Evolutionary conservation across 352 stramenopile genomes (phyloP).

Genomic region (Thalassiosira exigua): DNA sequence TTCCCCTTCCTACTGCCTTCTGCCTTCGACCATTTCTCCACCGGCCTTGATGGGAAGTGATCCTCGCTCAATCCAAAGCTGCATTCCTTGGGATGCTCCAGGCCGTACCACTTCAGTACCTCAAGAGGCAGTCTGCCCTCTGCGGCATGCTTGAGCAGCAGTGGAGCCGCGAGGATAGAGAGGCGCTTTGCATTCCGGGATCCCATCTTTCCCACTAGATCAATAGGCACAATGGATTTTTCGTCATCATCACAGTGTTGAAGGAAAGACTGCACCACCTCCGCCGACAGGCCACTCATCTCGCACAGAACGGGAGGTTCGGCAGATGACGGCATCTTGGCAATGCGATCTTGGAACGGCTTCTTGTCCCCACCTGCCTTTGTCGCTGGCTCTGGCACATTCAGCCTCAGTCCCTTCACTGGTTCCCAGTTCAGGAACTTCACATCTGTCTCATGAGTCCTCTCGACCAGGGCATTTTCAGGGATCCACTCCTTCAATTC

Average conservation of each 20-base stretch:
- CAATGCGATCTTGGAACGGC: slow-evolving; percentile 52
- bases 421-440: slow-evolving; percentile 58
- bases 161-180: slow-evolving; percentile 59
- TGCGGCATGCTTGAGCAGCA: slow-evolving; percentile 61
- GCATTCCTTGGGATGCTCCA: slow-evolving; percentile 38
- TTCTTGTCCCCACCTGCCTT: slow-evolving; percentile 9
- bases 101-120: slow-evolving; percentile 58
- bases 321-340: background rate
- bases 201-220: slow-evolving; percentile 57
- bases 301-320: slow-evolving; percentile 51
- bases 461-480: slow-evolving; percentile 55
- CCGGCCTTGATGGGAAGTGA: slow-evolving; percentile 46
- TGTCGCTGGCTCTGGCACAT: slow-evolving; percentile 47
- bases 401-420: slow-evolving; percentile 39
- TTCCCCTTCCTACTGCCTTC: slow-evolving; percentile 29
- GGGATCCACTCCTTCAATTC: slow-evolving; percentile 54
- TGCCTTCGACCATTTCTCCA: slow-evolving; percentile 48
- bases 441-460: slow-evolving; percentile 40
- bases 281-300: slow-evolving; percentile 55
- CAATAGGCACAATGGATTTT: slow-evolving; percentile 38
- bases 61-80: slow-evolving; percentile 43
- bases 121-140: slow-evolving; percentile 57
- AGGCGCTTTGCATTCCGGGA: slow-evolving; percentile 59
- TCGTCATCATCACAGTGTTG: slow-evolving; percentile 42
- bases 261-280: slow-evolving; percentile 57